Evolutionary conservation across 1,284 basidiomycete species (phyloP), one percentile per base, ranked within the genome.

Genomic region (Sanguinoderma infundibulare): DNA sequence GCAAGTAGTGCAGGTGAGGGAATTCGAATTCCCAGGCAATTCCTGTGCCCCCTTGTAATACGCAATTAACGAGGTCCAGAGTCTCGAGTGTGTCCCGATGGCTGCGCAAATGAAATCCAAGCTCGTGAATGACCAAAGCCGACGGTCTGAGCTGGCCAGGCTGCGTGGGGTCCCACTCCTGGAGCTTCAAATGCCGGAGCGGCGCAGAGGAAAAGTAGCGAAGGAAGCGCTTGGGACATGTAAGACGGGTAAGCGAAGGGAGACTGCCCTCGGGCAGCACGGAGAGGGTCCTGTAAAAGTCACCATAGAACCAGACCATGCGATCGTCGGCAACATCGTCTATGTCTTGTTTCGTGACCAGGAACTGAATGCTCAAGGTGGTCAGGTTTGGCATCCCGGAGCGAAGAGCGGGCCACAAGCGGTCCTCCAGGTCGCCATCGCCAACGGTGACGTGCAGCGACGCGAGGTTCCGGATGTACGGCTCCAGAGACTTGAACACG

Each of bases 1-100:
- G 9, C 24, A 42, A 9, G 22, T 40, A 40, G 9, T 8, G n/a
- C 39, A 40, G 22, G n/a, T 1, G 22, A 8, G 39, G 39, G 39
- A 40, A 20, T 7, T 20, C n/a, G 14, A 40, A 9, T 9, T n/a
- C 6, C 39, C 3, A 7, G 12, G n/a, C 20, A 40, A 20, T 6
- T 22, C 8, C 22, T 3, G n/a, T 1, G 22, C 2, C 1, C 1
- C 2, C n/a, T 1, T 5, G n/a, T 10, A 8, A 14, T 8, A 1
- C 6, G n/a, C n/a, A n/a, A n/a, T n/a, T n/a, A n/a, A n/a, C n/a
- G n/a, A 22, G n/a, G 10, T 42, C 40, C 40, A 42, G 22, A 12
- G 22, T 42, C 40, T 42, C 40, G 9, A 42, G 40, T 12, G 1
- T 6, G 40, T 24, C 22, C 4, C 22, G 20, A 42, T 24, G 24